These are phyloP conservation scores for Blastobotrys americana DNA, from an alignment of 805 yeast genomes.

Conservation along the genomic window DNA sequence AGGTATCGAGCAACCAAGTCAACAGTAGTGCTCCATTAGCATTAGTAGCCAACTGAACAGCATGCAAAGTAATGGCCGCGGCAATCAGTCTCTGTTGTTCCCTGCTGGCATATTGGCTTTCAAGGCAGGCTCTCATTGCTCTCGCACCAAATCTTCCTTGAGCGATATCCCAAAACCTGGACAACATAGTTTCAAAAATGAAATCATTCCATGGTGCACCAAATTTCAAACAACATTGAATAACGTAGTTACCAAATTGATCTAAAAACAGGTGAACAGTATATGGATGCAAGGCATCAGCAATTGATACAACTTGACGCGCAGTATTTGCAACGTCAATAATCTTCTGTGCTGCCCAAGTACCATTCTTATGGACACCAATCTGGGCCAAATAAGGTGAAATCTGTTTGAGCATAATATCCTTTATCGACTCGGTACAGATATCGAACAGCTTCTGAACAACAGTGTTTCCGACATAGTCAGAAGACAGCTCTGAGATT, in stretches of 20 bases:
- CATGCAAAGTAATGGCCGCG: constrained; percentile 67
- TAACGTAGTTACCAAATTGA: constrained; percentile 93
- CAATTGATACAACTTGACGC: constrained; percentile 58
- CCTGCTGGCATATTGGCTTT: constrained; percentile 57
- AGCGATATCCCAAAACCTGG: constrained; percentile 72
- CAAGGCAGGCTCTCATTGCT: constrained; percentile 88
- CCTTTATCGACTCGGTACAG: constrained; percentile 62
- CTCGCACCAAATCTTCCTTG: constrained; percentile 92
- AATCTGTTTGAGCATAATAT: constrained; percentile 71
- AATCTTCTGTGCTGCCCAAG: constrained; percentile 98
- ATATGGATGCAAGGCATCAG: constrained; percentile 66
- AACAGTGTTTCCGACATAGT: constrained; percentile 91
- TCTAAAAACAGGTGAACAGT: constrained; percentile 83
- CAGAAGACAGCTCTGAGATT: constrained; percentile 83
- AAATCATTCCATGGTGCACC: constrained; percentile 85
- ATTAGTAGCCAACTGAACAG: constrained; percentile 72
- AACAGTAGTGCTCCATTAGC: constrained; percentile 82
- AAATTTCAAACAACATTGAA: constrained; percentile 89
- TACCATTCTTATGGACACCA: constrained; percentile 95
- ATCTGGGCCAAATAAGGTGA: constrained; percentile 79
- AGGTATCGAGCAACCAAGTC: constrained; percentile 92
- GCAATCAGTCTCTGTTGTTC: constrained; percentile 71
- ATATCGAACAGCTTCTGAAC: constrained; percentile 82
- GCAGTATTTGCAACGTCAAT: constrained; percentile 64
- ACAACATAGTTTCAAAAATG: constrained; percentile 73